Conservation (phyloP, 2,329 filamentous ascomycete genomes). For the Neopestalotiopsis clavispora region DNA sequence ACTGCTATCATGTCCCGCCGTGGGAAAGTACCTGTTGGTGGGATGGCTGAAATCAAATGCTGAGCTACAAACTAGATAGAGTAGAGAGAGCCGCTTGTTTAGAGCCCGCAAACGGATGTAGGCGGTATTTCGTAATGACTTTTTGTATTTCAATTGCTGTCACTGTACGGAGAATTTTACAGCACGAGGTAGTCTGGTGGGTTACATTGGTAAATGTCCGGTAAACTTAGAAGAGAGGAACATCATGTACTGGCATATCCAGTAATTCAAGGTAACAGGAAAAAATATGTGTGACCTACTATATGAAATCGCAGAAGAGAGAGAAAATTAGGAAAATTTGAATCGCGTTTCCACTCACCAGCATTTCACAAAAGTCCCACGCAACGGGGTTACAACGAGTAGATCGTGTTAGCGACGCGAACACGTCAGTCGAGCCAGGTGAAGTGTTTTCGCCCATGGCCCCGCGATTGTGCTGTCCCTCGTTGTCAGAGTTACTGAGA, state of each 20-base stretch:
- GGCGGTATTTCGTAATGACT: constrained; percentile 1
- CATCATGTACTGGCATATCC: too few species aligned
- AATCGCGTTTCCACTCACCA: not conserved
- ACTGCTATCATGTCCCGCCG: not conserved
- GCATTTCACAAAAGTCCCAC: not conserved
- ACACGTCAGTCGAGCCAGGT: not conserved
- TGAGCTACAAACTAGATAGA: not conserved
- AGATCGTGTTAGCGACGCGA: not conserved
- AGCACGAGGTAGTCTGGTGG: too few species aligned
- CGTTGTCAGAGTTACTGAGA: constrained; percentile 1
- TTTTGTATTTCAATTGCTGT: not conserved
- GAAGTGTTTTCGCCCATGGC: not conserved
- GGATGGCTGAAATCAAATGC: not conserved
- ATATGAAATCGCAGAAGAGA: too few species aligned
- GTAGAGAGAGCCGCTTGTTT: not conserved
- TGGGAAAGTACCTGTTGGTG: not conserved
- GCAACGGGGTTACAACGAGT: not conserved
- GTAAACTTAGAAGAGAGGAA: too few species aligned
- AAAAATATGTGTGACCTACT: too few species aligned
- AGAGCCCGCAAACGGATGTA: not conserved
- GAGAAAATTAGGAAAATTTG: too few species aligned
- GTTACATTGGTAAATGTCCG: too few species aligned
- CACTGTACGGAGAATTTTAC: too few species aligned
- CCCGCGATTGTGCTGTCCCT: not conserved
- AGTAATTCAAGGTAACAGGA: too few species aligned